Evolutionary conservation across 805 yeast species (phyloP).

Genomic region (Brettanomyces naardenensis): DNA sequence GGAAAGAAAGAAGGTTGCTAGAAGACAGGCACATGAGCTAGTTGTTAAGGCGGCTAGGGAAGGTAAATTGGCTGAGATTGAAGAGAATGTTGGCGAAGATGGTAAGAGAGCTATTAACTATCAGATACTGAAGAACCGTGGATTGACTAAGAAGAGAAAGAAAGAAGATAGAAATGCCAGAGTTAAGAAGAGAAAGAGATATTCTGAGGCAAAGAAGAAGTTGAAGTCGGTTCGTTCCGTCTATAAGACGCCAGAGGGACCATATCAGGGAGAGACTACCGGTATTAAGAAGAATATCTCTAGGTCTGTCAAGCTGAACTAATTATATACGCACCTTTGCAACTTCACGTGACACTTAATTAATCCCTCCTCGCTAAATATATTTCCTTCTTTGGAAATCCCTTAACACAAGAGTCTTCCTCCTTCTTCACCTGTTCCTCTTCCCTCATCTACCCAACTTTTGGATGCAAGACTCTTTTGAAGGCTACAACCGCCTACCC

Average conservation of each 20-base stretch:
- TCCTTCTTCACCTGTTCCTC: too few species aligned
- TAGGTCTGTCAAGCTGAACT: constrained; percentile 75
- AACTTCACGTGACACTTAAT: too few species aligned
- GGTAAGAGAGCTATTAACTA: constrained; percentile 94
- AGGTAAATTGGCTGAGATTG: constrained; percentile 70
- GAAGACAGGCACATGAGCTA: constrained; percentile 55
- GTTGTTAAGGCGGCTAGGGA: constrained; percentile 78
- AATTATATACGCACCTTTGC: background rate
- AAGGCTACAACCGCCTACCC: too few species aligned
- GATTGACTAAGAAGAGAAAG: constrained; percentile 86
- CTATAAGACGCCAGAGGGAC: constrained; percentile 64
- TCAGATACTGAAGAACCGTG: constrained; percentile 94
- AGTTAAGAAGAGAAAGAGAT: constrained; percentile 97
- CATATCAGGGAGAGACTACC: constrained; percentile 90
- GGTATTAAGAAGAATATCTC: constrained; percentile 94
- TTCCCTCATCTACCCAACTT: too few species aligned
- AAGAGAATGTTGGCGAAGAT: constrained; percentile 58
- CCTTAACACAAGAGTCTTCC: too few species aligned
- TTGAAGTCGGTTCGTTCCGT: constrained; percentile 86
- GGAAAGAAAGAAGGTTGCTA: constrained; percentile 39
- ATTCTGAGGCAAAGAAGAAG: constrained; percentile 90
- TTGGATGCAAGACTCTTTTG: too few species aligned
- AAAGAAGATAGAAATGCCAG: constrained; percentile 93
- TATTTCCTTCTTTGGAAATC: too few species aligned
- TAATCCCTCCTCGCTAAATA: too few species aligned